Conservation (phyloP, 306 rosid genomes). For the Castanea sativa region DNA sequence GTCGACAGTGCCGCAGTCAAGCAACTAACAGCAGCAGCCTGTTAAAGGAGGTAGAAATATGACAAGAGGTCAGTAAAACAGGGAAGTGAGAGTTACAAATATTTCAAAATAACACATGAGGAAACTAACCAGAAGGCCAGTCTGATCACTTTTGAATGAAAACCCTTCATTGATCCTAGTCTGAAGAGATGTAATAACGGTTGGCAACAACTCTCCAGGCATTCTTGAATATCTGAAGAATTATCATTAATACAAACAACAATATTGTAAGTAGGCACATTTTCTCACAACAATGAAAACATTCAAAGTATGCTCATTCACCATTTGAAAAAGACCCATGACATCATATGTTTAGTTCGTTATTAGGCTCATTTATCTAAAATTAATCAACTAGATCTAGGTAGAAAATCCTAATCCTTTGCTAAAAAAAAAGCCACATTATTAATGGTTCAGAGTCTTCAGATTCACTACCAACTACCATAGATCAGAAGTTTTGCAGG, state of each 20-base stretch:
- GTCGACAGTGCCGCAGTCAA: constrained; percentile 67
- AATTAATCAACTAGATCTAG: too few relatives aligned
- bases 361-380: too few relatives aligned
- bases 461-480: too few relatives aligned
- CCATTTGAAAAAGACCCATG: too few relatives aligned
- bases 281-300: constrained; percentile 14
- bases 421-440: too few relatives aligned
- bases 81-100: not conserved
- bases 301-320: not conserved
- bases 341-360: too few relatives aligned
- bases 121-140: constrained; percentile 70
- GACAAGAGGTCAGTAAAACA: constrained; percentile 1
- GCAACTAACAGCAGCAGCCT: constrained; percentile 83
- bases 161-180: constrained; percentile 71
- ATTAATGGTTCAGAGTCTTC: too few relatives aligned
- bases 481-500: too few relatives aligned
- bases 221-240: too few relatives aligned
- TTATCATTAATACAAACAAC: constrained; percentile 5
- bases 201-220: too few relatives aligned
- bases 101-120: not conserved
- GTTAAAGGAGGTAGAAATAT: constrained; percentile 24
- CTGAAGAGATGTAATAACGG: too few relatives aligned
- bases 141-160: constrained; percentile 63
- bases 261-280: constrained; percentile 15
- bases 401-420: too few relatives aligned